A percentile compares a stretch with the other conserved stretches of the same genome.
Conservation (phyloP, 2,329 filamentous ascomycete species). For the Fusarium tanahbumbuense region DNA sequence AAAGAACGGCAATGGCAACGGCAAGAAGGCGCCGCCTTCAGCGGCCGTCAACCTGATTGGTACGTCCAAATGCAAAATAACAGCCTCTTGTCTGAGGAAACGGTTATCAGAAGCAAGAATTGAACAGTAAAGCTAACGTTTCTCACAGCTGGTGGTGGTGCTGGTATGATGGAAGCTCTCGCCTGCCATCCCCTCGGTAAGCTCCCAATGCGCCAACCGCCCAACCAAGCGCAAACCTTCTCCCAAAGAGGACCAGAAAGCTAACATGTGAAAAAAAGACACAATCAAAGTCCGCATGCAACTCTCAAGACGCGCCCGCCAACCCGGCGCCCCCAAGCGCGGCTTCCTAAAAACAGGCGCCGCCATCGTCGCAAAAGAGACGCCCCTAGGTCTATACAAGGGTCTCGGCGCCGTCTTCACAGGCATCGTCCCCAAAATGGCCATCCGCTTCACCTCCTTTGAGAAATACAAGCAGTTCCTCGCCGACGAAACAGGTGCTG, state of each 20-base stretch:
- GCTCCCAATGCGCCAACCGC: constrained; percentile 41
- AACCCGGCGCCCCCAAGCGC: constrained; percentile 84
- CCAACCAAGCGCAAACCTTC: constrained; percentile 1
- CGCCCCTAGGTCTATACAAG: constrained; percentile 94
- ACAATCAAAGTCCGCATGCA: constrained; percentile 99
- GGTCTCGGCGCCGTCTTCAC: constrained; percentile 96
- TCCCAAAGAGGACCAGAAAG: neutral
- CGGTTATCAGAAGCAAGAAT: too few relatives aligned
- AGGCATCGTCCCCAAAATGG: constrained; percentile 99
- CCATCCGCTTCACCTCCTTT: constrained; percentile 97
- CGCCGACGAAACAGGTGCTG: constrained; percentile 73
- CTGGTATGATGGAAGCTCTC: constrained; percentile 99
- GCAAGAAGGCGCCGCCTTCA: constrained; percentile 80
- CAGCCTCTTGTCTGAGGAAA: neutral
- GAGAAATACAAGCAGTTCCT: constrained; percentile 92
- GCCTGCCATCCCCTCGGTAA: constrained; percentile 92
- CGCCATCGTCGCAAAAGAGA: constrained; percentile 90
- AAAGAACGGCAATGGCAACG: constrained; percentile 46
- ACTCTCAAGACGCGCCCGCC: constrained; percentile 85
- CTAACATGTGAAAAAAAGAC: constrained; percentile 65
- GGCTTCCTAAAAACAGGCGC: constrained; percentile 88
- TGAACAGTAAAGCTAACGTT: constrained; percentile 25
- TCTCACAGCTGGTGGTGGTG: constrained; percentile 85
- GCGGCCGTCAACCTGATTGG: constrained; percentile 92
- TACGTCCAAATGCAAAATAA: constrained; percentile 48